Percentiles rank a stretch among this genome's conserved stretches.
phyloP scores from a whole-genome alignment of 768 basidiomycete genomes.

The Boletus fagicola region DNA sequence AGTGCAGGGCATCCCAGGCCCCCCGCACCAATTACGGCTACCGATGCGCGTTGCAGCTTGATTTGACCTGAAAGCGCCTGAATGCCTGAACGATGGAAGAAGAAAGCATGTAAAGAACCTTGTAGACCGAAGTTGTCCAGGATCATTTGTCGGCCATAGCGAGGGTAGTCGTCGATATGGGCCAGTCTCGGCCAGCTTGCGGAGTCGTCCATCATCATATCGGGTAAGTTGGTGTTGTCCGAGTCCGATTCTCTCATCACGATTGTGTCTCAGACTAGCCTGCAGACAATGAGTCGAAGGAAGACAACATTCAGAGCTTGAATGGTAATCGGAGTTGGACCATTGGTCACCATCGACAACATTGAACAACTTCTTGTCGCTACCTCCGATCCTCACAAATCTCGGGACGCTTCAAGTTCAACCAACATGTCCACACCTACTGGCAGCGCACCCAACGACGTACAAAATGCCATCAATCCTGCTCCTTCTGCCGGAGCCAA shows the following conservation, averaged over 20 bases:
- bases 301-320: background rate
- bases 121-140: conserved; percentile 82
- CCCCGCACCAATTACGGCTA: conserved; percentile 91
- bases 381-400: background rate
- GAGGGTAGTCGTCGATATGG: conserved; percentile 67
- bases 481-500: conserved; percentile 11
- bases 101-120: conserved; percentile 44
- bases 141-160: conserved; percentile 98
- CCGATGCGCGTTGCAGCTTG: conserved; percentile 69
- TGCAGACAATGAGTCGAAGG: background rate
- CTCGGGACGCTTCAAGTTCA: background rate
- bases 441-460: conserved; percentile 12
- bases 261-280: background rate
- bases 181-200: conserved; percentile 30
- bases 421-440: conserved; percentile 17
- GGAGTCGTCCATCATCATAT: conserved; percentile 9
- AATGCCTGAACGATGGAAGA: background rate
- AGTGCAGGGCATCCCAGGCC: conserved; percentile 95
- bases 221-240: background rate
- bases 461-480: conserved; percentile 13
- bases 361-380: background rate
- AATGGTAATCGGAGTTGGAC: background rate
- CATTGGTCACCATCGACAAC: background rate
- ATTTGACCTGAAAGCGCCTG: conserved; percentile 63
- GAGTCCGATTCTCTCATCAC: background rate